These are phyloP conservation scores for Fusarium scirpi DNA, from an alignment of 2,329 filamentous ascomycete species.

Conservation along the genomic window DNA sequence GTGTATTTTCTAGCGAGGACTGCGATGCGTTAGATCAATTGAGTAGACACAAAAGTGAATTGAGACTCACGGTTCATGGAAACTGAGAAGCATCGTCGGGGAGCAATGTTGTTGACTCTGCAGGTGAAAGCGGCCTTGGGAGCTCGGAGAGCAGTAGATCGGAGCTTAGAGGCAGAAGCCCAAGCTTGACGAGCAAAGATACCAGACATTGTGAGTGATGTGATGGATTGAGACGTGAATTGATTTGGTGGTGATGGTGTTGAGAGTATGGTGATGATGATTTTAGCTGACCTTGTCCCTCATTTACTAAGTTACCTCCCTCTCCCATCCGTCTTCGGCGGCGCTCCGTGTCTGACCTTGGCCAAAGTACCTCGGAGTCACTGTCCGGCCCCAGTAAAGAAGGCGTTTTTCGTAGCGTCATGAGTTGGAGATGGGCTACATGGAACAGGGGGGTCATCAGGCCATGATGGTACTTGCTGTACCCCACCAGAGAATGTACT, in stretches of 20 bases:
- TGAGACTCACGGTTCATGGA: conserved; percentile 39
- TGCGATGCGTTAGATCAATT: conserved; percentile 8
- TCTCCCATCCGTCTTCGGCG: conserved; percentile 24
- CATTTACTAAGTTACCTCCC: conserved; percentile 20
- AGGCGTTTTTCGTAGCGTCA: conserved; percentile 24
- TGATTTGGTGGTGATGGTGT: conserved; percentile 5
- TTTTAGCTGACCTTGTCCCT: conserved; percentile 7
- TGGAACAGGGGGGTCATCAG: conserved; percentile 26
- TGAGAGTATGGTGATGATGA: conserved; percentile 7
- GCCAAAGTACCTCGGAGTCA: conserved; percentile 40
- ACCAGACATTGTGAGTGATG: conserved; percentile 36
- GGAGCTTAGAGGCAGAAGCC: conserved; percentile 41
- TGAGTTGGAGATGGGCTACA: conserved; percentile 28
- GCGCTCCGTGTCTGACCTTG: conserved; percentile 18
- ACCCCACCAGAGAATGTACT: neutral
- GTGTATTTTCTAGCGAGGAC: conserved; percentile 69
- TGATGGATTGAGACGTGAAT: neutral
- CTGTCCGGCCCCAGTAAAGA: conserved; percentile 33
- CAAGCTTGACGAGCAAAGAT: conserved; percentile 45
- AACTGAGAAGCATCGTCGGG: conserved; percentile 44
- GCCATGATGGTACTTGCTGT: conserved; percentile 19
- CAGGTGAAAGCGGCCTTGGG: conserved; percentile 35
- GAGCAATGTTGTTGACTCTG: conserved; percentile 26
- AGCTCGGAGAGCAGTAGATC: conserved; percentile 38
- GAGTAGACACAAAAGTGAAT: neutral